phyloP scores from a whole-genome alignment of 2,329 filamentous ascomycete species.

The Pyrenophora seminiperda region DNA sequence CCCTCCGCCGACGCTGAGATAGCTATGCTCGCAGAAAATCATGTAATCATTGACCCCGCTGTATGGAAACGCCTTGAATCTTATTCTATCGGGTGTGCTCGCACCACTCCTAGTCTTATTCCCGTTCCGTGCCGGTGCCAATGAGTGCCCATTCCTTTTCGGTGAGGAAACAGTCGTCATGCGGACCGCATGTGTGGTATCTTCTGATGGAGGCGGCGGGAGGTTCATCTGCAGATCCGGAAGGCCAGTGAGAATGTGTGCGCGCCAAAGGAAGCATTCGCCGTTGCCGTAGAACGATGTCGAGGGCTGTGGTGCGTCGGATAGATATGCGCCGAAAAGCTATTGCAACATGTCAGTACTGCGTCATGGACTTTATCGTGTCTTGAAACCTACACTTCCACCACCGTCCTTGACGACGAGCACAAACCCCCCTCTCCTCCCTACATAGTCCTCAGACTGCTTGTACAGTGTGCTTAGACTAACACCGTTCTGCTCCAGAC shows the following conservation, averaged over 20 bases:
- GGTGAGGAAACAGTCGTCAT: conserved; percentile 61
- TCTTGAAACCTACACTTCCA: conserved; percentile 65
- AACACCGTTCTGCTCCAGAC: conserved; percentile 88
- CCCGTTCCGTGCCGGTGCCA: conserved; percentile 33
- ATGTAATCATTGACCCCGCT: conserved; percentile 96
- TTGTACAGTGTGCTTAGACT: conserved; percentile 86
- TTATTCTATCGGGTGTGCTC: conserved; percentile 73
- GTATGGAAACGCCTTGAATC: conserved; percentile 97
- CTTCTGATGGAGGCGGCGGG: conserved; percentile 71
- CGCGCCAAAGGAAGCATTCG: conserved; percentile 92
- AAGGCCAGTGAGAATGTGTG: conserved; percentile 65
- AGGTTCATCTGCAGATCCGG: conserved; percentile 56
- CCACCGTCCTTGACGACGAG: conserved; percentile 80
- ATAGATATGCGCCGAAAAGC: conserved; percentile 92
- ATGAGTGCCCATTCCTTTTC: conserved; percentile 24
- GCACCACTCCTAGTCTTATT: conserved; percentile 49
- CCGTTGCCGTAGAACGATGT: conserved; percentile 93
- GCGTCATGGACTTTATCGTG: background rate
- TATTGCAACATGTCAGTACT: conserved; percentile 23
- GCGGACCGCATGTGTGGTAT: conserved; percentile 65
- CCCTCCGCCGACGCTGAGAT: conserved; percentile 83
- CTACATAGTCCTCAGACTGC: conserved; percentile 70
- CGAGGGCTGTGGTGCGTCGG: conserved; percentile 80
- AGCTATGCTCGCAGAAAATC: conserved; percentile 87
- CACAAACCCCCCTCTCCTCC: conserved; percentile 80